These are phyloP conservation scores for Wickerhamiella parazyma DNA, from an alignment of 805 yeast genomes.

Conservation along the genomic window DNA sequence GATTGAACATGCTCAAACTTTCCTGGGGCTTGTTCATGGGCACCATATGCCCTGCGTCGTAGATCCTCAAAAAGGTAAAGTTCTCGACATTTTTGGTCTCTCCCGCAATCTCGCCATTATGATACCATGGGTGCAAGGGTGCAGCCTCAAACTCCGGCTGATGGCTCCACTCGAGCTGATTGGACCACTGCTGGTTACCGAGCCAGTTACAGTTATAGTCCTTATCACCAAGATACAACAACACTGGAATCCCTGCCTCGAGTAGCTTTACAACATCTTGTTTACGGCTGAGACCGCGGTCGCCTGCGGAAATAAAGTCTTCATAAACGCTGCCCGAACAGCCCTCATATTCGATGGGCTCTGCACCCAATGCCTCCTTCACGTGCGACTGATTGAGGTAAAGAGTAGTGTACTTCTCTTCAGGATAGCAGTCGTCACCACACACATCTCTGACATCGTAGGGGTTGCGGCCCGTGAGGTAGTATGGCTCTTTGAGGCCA, in stretches of 20 bases:
- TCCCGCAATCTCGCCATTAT: constrained; percentile 41
- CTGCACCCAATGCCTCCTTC: constrained; percentile 63
- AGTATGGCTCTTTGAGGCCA: constrained; percentile 65
- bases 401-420: constrained; percentile 52
- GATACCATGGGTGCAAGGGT: constrained; percentile 26
- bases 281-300: constrained; percentile 85
- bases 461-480: constrained; percentile 75
- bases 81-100: constrained; percentile 58
- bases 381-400: constrained; percentile 67
- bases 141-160: constrained; percentile 38
- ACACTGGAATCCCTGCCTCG: constrained; percentile 62
- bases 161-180: constrained; percentile 52
- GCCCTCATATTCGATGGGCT: constrained; percentile 43
- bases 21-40: constrained; percentile 78
- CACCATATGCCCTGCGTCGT: constrained; percentile 92
- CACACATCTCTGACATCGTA: constrained; percentile 83
- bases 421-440: constrained; percentile 62
- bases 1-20: constrained; percentile 67
- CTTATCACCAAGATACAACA: constrained; percentile 90
- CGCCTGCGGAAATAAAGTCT: constrained; percentile 76
- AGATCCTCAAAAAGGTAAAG: constrained; percentile 72
- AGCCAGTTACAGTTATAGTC: constrained; percentile 96
- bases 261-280: constrained; percentile 52
- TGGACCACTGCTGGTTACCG: constrained; percentile 81
- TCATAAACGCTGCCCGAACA: constrained; percentile 58